Base-by-base conservation (phyloP, 2,329 filamentous ascomycete species). In the Xylaria sp. region DNA sequence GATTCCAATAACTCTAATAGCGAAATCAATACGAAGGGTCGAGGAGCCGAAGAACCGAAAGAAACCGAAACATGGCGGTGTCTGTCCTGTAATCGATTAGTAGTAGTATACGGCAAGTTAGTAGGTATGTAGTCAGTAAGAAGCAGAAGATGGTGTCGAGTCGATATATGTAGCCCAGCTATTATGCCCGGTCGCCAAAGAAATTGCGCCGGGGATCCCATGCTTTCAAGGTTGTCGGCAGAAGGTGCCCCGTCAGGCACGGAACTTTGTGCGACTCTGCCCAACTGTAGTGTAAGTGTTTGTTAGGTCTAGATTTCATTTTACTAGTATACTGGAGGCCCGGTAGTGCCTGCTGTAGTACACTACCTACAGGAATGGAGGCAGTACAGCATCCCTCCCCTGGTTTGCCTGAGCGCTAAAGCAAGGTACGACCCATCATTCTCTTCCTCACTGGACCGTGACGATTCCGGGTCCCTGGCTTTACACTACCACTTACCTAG, bases 161-260 rank as follows among this genome's bases (percentile, higher is more conserved):
- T 58, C 23, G 23, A 58, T 58, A 58, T 55, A 54, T 48, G 18
- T 37, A 58, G 10, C 34, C 34, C 34, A 37, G 20, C 12, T 57
- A 44, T 58, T 46, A 57, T 44, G 37, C 55, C 20, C n/a, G 23
- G 23, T 44, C 37, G 41, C 8, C 28, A 28, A 12, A 57, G 44
- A 20, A 12, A 37, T 58, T 57, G 39, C 8, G 56, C 39, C 39
- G 65, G 59, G 54, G 31, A 67, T 64, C 56, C 61, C 23, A 34
- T 52, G 20, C 61, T 52, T 52, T 51, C 52, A 57, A 58, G 65
- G 59, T 39, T 55, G 39, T 67, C 61, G 66, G 66, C 31, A 68
- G 61, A 67, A 59, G 55, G 48, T 65, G 61, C 61, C 66, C 56
- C 48, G 60, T 65, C 60, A 65, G 57, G 62, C 61, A 68, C 56